A percentile compares a stretch with the other conserved stretches of the same genome.
These are phyloP conservation scores for Teratosphaeriaceae sp. DNA, from an alignment of 2,329 filamentous ascomycete species.

Conservation along the genomic window DNA sequence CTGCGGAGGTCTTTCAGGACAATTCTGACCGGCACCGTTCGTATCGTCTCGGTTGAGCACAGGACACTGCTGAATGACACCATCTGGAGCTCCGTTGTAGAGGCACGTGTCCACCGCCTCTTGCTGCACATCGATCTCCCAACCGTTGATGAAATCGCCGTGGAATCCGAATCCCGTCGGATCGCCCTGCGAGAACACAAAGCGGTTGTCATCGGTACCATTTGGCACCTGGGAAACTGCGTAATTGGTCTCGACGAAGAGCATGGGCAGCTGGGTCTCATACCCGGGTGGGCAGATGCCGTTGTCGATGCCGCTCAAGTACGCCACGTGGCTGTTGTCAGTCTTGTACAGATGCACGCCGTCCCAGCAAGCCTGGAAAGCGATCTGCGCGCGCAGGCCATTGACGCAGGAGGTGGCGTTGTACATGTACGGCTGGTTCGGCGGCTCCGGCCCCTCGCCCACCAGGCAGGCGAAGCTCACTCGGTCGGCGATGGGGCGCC, in stretches of 20 bases:
- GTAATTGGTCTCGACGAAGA: conserved; percentile 38
- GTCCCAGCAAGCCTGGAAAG: conserved; percentile 34
- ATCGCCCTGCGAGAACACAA: conserved; percentile 44
- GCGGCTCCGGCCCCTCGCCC: conserved; percentile 16
- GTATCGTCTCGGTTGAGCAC: conserved; percentile 25
- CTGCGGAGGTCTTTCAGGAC: conserved; percentile 25
- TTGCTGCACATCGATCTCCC: conserved; percentile 36
- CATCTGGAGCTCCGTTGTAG: conserved; percentile 16
- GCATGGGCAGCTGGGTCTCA: conserved; percentile 31
- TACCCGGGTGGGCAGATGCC: conserved; percentile 37
- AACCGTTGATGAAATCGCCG: conserved; percentile 48
- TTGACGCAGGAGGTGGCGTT: conserved; percentile 26
- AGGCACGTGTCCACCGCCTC: conserved; percentile 32
- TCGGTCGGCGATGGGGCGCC: conserved; percentile 44
- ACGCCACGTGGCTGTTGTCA: conserved; percentile 37
- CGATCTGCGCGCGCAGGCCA: conserved; percentile 32
- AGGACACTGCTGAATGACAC: conserved; percentile 5
- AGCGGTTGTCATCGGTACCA: conserved; percentile 30
- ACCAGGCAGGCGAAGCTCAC: conserved; percentile 37
- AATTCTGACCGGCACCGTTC: conserved; percentile 21
- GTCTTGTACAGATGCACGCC: conserved; percentile 30
- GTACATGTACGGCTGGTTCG: conserved; percentile 27
- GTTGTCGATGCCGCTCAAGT: conserved; percentile 33
- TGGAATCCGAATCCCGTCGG: conserved; percentile 48
- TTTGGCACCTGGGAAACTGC: conserved; percentile 28